Evolutionary conservation across 73 alveolate species (phyloP), one percentile per base, ranked within the genome.

Genomic region (Paramecium sonneborni): DNA sequence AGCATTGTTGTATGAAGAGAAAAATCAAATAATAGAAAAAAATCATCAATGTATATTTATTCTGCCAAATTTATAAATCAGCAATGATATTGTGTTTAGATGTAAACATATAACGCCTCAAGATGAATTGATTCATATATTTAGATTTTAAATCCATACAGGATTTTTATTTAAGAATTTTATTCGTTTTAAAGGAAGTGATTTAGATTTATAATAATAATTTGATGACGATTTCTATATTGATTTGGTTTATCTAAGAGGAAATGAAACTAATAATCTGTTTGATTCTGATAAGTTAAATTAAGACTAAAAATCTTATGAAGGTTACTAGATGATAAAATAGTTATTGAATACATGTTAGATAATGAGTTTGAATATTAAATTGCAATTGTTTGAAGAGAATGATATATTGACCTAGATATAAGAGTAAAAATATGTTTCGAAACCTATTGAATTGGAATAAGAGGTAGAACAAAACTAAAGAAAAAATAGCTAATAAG

Each of bases 121-220:
- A 34, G 57, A 37, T 30, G 58, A 72, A 2, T 41, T 72, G 28
- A 35, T 72, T 12, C 86, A 58, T 9, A 21, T 72, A 20, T 72
- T 72, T 72, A 72, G 86, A 72, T 35, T 72, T 21, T 37, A 72
- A 14, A 72, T 72, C 1, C 52, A 72, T 72, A 72, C 86, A n/a
- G 86, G 86, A 30, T 72, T 72, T 18, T 10, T 72, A 34, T 32
- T 35, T 38, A 72, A 72, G 23, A 38, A 72, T 38, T 14, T 72
- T n/a, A 72, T 72, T 35, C 38, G 86, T 28, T 72, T 72, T 38
- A 32, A 34, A 30, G 32, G 0, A 1, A 11, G 26, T n/a, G 55
- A 35, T 21, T 21, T 72, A 34, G 86, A 72, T 72, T 38, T 72
- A n/a, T 18, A 37, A 34, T 35, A 35, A 21, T 23, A 4, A 0